Percentiles rank a stretch among this genome's conserved stretches.
These are phyloP conservation scores for Pichia norvegensis DNA, from an alignment of 1,139 yeast species.

Conservation along the genomic window DNA sequence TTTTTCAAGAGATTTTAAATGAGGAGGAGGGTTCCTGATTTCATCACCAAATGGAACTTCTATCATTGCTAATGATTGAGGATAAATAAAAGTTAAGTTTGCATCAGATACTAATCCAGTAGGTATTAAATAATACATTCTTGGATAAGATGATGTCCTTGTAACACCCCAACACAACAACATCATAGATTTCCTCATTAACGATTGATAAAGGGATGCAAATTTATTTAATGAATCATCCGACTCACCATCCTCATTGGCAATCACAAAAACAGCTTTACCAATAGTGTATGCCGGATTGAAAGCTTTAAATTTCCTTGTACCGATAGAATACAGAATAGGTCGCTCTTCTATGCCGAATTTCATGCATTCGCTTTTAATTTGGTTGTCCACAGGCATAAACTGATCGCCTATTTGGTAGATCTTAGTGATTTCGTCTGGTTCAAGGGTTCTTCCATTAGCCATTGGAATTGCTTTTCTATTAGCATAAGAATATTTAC, in stretches of 20 bases:
- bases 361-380: slow-evolving; percentile 11
- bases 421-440: slow-evolving; percentile 30
- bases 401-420: slow-evolving; percentile 40
- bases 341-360: slow-evolving; percentile 34
- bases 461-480: slow-evolving; percentile 36
- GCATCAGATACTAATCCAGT: slow-evolving; percentile 24
- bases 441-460: slow-evolving; percentile 39
- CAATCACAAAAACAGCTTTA: slow-evolving; percentile 54
- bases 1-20: slow-evolving; percentile 14
- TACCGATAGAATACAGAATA: slow-evolving; percentile 56
- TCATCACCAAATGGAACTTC: slow-evolving; percentile 62
- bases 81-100: slow-evolving; percentile 22
- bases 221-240: slow-evolving; percentile 62
- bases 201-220: slow-evolving; percentile 56
- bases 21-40: slow-evolving; percentile 44
- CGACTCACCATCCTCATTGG: slow-evolving; percentile 44
- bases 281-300: slow-evolving; percentile 47
- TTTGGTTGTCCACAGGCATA: slow-evolving; percentile 30
- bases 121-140: slow-evolving; percentile 55
- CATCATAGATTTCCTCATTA: slow-evolving; percentile 44
- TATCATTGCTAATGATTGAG: slow-evolving; percentile 57
- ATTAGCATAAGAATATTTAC: slow-evolving; percentile 45
- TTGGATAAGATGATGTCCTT: slow-evolving; percentile 48
- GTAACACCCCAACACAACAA: slow-evolving; percentile 70
- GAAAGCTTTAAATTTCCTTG: slow-evolving; percentile 39